Evolutionary conservation across 1,139 yeast species (phyloP), one percentile per base, ranked within the genome.

Genomic region (Blastobotrys aristatus): DNA sequence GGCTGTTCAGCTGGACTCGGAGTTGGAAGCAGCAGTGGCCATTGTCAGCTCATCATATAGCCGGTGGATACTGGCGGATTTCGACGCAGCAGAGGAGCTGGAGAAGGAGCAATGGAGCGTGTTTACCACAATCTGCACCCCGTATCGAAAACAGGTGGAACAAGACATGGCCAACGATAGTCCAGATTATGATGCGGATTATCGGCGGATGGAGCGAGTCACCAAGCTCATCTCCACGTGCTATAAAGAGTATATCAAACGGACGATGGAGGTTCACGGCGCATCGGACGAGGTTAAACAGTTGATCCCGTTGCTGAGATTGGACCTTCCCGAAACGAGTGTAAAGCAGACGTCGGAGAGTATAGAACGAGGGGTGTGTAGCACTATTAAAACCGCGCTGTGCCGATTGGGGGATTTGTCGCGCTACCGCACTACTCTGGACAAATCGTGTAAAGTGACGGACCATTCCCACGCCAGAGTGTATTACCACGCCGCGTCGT

Each of bases 351-450:
- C 8, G 35, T 21, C 43, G 13, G 32, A 36, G 17, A 27, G 21
- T 10, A 10, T 21, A 16, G 27, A 44, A n/a, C 29, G 43, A 8
- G 27, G 33, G 13, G 40, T 46, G 11, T 16, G 20, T 5, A 10
- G 7, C 17, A 38, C 49, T 1, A 34, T 46, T 13, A 33, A 30
- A 6, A 20, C 22, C 29, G 29, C 52, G 3, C 37, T 55, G 7
- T 53, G 55, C 34, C 44, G 50, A 21, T 36, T 57, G 18, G 62
- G 63, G 4, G 60, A 58, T 40, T 26, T 57, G 20, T 50, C 58
- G n/a, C 50, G 59, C 16, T 58, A 58, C 44, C 17, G 42, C 30
- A 37, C 40, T 1, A 16, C 35, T n/a, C 18, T n/a, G 3, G 17
- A 30, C 33, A 13, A 13, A n/a, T 7, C 6, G 6, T 13, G 17